Evolutionary conservation across 768 basidiomycete genomes (phyloP), one percentile per base, ranked within the genome.

Genomic region (Pleurotus salmoneostramineus): DNA sequence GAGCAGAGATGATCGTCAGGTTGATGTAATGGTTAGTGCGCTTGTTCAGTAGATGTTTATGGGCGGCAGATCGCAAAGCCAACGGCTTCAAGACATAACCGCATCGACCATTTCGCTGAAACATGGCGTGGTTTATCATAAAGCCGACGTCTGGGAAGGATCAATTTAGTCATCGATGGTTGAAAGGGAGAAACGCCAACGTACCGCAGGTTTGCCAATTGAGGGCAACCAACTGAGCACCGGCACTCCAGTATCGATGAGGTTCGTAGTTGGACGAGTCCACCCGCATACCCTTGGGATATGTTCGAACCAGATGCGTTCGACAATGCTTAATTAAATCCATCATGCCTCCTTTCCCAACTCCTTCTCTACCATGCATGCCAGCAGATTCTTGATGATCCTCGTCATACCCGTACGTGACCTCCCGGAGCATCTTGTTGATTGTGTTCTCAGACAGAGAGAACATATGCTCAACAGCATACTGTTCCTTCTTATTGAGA

Each of bases 141-240:
- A 88, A 90, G 1, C 94, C 95, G 52, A 93, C 69, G 71, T 98
- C 95, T 93, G 66, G 44, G 21, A 50, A 17, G 17, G 40, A 50
- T 44, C 51, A 10, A 6, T 15, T 43, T n/a, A 55, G 7, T 27
- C 17, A 27, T 5, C 47, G 34, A 48, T 32, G 17, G 8, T 21
- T 32, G 12, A 34, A 46, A 11, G n/a, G 2, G 27, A 57, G 43
- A 33, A 27, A 76, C 11, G 27, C 11, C 12, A 31, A 31, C 85
- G 50, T 65, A 95, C 93, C 94, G 63, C 85, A 88, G 0, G 95
- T 98, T 71, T 99, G 97, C 91, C 95, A 97, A 69, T 99, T 99
- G 59, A 99, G 80, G 3, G 97, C 93, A 0, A 96, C 94, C 33
- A 98, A 71, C 69, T 98, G 96, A 4, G 85, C 83, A 6, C 97